These are phyloP conservation scores for Stromatinia cepivora DNA, from an alignment of 2,329 filamentous ascomycete genomes.

Conservation along the genomic window DNA sequence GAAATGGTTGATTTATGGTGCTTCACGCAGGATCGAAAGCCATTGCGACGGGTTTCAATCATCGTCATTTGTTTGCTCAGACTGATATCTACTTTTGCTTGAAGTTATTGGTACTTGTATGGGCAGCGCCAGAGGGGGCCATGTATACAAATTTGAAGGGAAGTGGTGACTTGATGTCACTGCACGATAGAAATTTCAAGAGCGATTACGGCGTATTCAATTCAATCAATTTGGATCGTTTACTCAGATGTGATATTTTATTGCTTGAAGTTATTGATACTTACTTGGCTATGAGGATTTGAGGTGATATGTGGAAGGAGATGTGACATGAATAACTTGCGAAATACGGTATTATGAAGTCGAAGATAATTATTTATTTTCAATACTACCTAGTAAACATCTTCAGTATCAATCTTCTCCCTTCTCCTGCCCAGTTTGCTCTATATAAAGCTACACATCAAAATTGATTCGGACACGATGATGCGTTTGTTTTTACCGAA, in stretches of 20 bases:
- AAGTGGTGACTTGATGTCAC: not conserved
- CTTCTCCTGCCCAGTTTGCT: not conserved
- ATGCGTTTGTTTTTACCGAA: conserved; percentile 5
- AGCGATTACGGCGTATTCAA: not conserved
- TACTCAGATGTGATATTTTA: not conserved
- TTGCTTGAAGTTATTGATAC: not conserved
- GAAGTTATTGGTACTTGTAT: not conserved
- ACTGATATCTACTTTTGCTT: not conserved
- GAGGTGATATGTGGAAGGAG: not conserved
- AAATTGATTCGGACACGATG: not conserved
- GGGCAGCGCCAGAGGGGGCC: conserved; percentile 39
- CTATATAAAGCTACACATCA: not conserved
- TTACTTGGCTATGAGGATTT: not conserved
- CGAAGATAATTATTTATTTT: not conserved
- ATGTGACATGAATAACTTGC: not conserved
- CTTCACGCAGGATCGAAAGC: not conserved
- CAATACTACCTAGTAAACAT: no score
- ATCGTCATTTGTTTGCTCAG: not conserved
- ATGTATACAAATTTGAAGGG: conserved; percentile 50
- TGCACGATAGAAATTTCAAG: not conserved
- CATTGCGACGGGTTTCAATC: not conserved
- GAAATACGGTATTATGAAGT: not conserved
- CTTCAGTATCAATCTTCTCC: not conserved
- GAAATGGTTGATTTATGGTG: not conserved
- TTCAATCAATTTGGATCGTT: not conserved